phyloP scores from a whole-genome alignment of 306 rosid species.

The Cucumis cinereus region DNA sequence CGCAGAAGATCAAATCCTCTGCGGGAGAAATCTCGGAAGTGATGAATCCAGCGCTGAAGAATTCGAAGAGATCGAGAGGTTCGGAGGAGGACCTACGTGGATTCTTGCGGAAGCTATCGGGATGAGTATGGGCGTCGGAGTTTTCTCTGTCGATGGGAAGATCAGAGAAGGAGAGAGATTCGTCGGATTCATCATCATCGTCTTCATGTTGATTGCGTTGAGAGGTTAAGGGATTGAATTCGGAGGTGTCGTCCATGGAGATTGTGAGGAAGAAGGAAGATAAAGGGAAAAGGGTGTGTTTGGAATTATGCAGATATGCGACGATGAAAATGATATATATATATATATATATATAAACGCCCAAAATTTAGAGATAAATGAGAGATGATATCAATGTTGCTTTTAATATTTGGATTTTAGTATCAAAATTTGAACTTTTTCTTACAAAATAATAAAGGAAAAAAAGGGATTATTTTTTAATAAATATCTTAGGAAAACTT shows the following conservation, averaged over 20 bases:
- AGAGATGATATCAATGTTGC: neutral
- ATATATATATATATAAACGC: too few species aligned
- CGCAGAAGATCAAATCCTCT: slow-evolving; percentile 55
- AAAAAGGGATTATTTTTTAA: neutral
- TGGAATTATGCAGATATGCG: neutral
- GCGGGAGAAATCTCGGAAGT: slow-evolving; percentile 43
- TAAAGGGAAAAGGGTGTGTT: neutral
- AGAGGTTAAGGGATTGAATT: neutral
- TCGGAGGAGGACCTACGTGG: slow-evolving; percentile 20
- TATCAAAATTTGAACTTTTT: neutral
- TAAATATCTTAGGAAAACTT: neutral
- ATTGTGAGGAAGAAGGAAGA: neutral
- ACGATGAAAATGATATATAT: slow-evolving; percentile 5
- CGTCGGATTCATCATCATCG: slow-evolving; percentile 12
- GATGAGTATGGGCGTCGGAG: neutral
- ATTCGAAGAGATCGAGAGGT: slow-evolving; percentile 28
- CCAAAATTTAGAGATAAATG: neutral
- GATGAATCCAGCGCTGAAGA: slow-evolving; percentile 22
- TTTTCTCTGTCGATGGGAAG: slow-evolving; percentile 30
- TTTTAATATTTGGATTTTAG: neutral
- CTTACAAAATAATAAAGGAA: too few species aligned
- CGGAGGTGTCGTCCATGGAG: neutral
- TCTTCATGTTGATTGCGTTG: neutral
- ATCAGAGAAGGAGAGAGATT: slow-evolving; percentile 51
- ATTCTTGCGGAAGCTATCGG: neutral